Percentiles rank a stretch among this genome's conserved stretches.
These are phyloP conservation scores for Beauveria medogensis DNA, from an alignment of 2,329 filamentous ascomycete species.

Conservation along the genomic window DNA sequence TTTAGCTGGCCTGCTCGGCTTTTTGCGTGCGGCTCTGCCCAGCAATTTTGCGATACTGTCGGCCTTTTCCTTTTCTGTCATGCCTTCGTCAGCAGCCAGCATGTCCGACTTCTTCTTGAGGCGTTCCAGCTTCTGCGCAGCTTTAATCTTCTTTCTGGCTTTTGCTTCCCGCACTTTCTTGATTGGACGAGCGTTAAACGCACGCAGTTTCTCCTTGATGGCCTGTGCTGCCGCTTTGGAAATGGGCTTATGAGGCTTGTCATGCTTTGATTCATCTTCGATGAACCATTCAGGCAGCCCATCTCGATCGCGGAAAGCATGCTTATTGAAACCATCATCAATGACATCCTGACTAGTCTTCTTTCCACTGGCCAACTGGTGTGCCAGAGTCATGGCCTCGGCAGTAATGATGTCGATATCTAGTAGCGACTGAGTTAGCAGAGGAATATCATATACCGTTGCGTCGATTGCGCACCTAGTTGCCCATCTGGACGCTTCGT, in stretches of 20 bases:
- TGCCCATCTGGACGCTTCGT: conserved; percentile 56
- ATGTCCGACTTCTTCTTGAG: conserved; percentile 94
- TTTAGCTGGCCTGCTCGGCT: conserved; percentile 73
- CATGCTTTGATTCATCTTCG: conserved; percentile 81
- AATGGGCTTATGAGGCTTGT: conserved; percentile 79
- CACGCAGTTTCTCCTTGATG: conserved; percentile 89
- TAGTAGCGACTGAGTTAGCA: conserved; percentile 23
- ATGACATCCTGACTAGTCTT: conserved; percentile 71
- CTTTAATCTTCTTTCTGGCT: conserved; percentile 94
- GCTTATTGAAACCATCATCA: conserved; percentile 91
- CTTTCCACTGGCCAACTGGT: conserved; percentile 80
- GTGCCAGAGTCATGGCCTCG: conserved; percentile 95
- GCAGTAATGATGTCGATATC: conserved; percentile 99
- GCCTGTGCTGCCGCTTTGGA: conserved; percentile 81
- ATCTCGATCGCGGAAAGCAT: conserved; percentile 81
- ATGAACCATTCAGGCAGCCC: conserved; percentile 97
- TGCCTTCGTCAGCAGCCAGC: conserved; percentile 77
- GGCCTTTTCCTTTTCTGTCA: conserved; percentile 96
- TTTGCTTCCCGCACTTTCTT: conserved; percentile 98
- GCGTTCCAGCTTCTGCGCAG: conserved; percentile 84
- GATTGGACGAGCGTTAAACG: conserved; percentile 91
- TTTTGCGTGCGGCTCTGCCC: conserved; percentile 75
- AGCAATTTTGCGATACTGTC: conserved; percentile 74
- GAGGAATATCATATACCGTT: not conserved
- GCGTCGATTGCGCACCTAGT: conserved; percentile 37